Evolutionary conservation across 305 asterid species (phyloP).

Genomic region (Nicotiana rustica): DNA sequence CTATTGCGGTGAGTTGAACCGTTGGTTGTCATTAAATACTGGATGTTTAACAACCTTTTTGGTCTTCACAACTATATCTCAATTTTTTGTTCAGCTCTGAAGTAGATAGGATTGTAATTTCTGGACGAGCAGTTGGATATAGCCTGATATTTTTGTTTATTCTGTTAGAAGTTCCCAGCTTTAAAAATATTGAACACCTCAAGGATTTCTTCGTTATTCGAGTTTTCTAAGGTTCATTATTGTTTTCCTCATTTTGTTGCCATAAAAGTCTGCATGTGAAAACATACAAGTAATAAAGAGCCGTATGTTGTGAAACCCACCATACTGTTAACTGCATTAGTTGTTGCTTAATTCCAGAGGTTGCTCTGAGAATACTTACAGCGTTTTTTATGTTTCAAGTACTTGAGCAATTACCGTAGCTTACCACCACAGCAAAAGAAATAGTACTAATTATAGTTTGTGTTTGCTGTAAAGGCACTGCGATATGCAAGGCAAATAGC

Average conservation of each 20-base stretch:
- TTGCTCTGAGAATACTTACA: background rate
- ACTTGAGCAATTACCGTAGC: background rate
- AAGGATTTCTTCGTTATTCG: background rate
- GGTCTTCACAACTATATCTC: background rate
- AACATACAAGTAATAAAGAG: background rate
- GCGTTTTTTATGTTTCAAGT: background rate
- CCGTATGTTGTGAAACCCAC: background rate
- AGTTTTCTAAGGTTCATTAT: background rate
- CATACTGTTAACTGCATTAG: background rate
- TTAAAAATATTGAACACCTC: background rate
- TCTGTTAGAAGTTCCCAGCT: background rate
- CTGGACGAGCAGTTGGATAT: background rate
- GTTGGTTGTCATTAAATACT: background rate
- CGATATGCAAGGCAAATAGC: conserved; percentile 86
- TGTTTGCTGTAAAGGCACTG: conserved; percentile 59
- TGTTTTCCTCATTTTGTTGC: background rate
- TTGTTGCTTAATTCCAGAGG: background rate
- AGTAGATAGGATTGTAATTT: background rate
- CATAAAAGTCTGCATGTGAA: background rate
- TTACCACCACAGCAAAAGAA: background rate
- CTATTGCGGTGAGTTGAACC: conserved; percentile 73
- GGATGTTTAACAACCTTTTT: background rate
- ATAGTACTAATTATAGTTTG: background rate
- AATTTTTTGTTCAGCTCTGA: background rate
- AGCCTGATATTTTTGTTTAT: too few relatives aligned